Evolutionary conservation across 768 basidiomycete genomes (phyloP).

Genomic region (Cyclocybe cylindracea): DNA sequence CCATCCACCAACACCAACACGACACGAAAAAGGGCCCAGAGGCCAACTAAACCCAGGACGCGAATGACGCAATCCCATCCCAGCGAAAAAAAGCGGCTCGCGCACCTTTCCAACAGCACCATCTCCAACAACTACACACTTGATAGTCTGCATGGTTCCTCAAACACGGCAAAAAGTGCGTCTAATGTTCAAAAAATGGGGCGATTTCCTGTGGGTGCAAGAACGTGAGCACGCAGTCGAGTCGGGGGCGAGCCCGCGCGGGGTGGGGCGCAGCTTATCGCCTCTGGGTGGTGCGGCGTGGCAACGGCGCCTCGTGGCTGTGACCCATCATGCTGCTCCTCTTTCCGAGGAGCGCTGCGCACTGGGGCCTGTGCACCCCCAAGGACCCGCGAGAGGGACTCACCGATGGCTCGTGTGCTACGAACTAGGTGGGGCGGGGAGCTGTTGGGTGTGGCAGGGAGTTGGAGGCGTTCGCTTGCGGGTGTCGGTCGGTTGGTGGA

Average conservation of each 20-base stretch:
- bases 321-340: slow-evolving; percentile 10
- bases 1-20: background rate
- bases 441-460: background rate
- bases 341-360: background rate
- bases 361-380: background rate
- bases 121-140: slow-evolving; percentile 97
- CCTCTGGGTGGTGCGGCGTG: slow-evolving; percentile 26
- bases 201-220: too few relatives aligned
- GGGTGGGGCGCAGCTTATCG: slow-evolving; percentile 12
- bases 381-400: slow-evolving; percentile 14
- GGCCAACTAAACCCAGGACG: too few relatives aligned
- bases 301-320: slow-evolving; percentile 45
- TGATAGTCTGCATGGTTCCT: slow-evolving; percentile 88
- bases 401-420: slow-evolving; percentile 5
- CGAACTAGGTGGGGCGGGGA: slow-evolving; percentile 1
- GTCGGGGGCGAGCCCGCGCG: too few relatives aligned
- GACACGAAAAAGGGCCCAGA: slow-evolving; percentile 2
- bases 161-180: too few relatives aligned
- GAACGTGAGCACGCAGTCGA: too few relatives aligned
- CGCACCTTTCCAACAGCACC: slow-evolving; percentile 97
- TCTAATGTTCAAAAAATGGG: too few relatives aligned
- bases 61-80: too few relatives aligned
- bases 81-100: slow-evolving; percentile 8
- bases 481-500: too few relatives aligned
- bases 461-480: too few relatives aligned